A percentile compares a stretch with the other conserved stretches of the same genome.
Conservation (phyloP, 1,139 yeast genomes). For the Pichia sp. region DNA sequence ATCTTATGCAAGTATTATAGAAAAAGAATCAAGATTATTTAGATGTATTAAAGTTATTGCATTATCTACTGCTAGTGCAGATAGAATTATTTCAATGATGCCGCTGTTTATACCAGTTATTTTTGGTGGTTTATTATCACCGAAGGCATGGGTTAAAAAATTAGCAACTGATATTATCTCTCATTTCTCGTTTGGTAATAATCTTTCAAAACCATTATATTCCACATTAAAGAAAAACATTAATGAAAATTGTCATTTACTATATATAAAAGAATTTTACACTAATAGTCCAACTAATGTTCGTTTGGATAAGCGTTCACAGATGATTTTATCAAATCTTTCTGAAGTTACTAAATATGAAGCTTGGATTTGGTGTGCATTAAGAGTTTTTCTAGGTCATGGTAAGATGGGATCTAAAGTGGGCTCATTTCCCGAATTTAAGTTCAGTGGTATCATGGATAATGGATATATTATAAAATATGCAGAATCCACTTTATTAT, state of each 20-base stretch:
- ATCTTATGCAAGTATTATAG: conserved; percentile 35
- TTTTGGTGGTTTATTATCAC: conserved; percentile 53
- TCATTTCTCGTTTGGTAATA: conserved; percentile 38
- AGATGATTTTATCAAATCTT: conserved; percentile 19
- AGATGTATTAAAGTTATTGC: conserved; percentile 59
- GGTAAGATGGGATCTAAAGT: conserved; percentile 88
- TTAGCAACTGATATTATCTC: conserved; percentile 76
- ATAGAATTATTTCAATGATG: conserved; percentile 34
- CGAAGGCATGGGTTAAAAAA: conserved; percentile 68
- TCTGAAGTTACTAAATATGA: conserved; percentile 56
- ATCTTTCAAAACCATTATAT: conserved; percentile 49
- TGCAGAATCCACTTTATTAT: conserved; percentile 68
- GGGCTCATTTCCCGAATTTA: conserved; percentile 87
- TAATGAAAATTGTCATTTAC: conserved; percentile 54
- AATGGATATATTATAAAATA: conserved; percentile 78
- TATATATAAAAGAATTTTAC: conserved; percentile 26
- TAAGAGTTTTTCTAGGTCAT: conserved; percentile 73
- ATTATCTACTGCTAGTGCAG: conserved; percentile 51
- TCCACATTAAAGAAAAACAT: conserved; percentile 56
- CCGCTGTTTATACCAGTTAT: conserved; percentile 52
- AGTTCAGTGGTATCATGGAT: conserved; percentile 50
- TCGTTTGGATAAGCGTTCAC: conserved; percentile 25
- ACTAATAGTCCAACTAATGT: conserved; percentile 12
- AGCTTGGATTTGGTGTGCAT: conserved; percentile 76
- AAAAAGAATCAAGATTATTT: conserved; percentile 53